These are phyloP conservation scores for Candida ascalaphidarum DNA, from an alignment of 805 yeast species.

Conservation along the genomic window DNA sequence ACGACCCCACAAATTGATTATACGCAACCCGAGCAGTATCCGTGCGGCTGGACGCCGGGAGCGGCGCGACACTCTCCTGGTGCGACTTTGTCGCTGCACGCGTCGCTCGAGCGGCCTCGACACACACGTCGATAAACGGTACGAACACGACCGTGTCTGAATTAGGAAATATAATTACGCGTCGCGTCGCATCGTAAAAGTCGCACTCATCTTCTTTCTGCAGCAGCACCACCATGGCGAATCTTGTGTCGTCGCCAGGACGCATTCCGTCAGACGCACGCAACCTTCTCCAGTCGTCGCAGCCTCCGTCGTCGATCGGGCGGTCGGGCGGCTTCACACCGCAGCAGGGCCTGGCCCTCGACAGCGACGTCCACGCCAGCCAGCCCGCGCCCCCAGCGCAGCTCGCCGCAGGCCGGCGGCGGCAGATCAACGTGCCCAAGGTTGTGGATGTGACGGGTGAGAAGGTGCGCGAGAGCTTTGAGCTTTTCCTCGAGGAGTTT, in stretches of 20 bases:
- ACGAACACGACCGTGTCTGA: too few relatives aligned
- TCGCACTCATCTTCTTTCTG: neutral
- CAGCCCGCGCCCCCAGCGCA: constrained; percentile 3
- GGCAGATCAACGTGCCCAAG: constrained; percentile 67
- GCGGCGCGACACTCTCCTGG: too few relatives aligned
- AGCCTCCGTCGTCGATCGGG: constrained; percentile 35
- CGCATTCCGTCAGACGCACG: constrained; percentile 38
- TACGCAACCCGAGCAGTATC: too few relatives aligned
- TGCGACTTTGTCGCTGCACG: too few relatives aligned
- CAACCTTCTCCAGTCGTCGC: constrained; percentile 29
- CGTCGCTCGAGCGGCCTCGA: too few relatives aligned
- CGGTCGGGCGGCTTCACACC: constrained; percentile 21
- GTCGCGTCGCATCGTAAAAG: constrained; percentile 1
- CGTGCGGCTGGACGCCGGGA: too few relatives aligned
- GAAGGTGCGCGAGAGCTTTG: constrained; percentile 86
- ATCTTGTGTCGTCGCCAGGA: constrained; percentile 36
- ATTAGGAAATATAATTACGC: constrained; percentile 12
- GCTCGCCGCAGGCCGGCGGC: constrained; percentile 26
- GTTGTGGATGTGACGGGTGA: constrained; percentile 91
- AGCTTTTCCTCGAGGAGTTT: constrained; percentile 68
- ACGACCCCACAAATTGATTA: too few relatives aligned
- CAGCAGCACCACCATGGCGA: constrained; percentile 17
- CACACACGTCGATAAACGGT: too few relatives aligned
- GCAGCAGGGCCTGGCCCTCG: constrained; percentile 10
- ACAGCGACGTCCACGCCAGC: too few relatives aligned